Percentiles rank a stretch among this genome's conserved stretches.
These are phyloP conservation scores for Euphorbia corollata DNA, from an alignment of 441 rosid genomes.

Conservation along the genomic window DNA sequence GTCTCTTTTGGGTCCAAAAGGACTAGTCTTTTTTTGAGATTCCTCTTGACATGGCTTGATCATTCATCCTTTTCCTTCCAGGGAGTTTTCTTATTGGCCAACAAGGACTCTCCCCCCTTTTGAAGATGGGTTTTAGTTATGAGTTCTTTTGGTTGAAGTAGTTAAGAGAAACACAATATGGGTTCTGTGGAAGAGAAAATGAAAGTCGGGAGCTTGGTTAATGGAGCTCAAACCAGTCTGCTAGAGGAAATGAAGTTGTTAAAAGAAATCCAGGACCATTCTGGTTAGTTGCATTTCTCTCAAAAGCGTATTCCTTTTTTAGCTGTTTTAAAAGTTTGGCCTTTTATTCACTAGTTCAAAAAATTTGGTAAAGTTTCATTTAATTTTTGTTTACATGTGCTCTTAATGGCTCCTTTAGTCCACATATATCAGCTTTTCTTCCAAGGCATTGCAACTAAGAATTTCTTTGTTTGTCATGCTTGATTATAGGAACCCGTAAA, in stretches of 20 bases:
- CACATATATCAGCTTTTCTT: background rate
- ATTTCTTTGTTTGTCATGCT: conserved; percentile 3
- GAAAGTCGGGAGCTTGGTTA: conserved; percentile 36
- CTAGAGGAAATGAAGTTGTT: conserved; percentile 84
- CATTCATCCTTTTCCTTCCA: conserved; percentile 19
- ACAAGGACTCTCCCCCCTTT: background rate
- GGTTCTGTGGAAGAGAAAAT: conserved; percentile 53
- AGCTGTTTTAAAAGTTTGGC: background rate
- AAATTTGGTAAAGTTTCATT: background rate
- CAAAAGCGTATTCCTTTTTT: background rate
- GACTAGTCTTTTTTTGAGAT: conserved; percentile 32
- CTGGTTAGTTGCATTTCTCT: conserved; percentile 46
- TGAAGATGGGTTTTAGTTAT: too few relatives aligned
- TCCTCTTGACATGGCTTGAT: conserved; percentile 27
- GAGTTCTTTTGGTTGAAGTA: too few relatives aligned
- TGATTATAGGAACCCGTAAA: conserved; percentile 56
- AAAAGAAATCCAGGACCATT: conserved; percentile 73
- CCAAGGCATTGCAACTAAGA: background rate
- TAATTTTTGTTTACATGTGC: background rate
- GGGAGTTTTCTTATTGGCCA: background rate
- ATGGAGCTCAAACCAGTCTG: conserved; percentile 41
- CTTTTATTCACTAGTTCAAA: conserved; percentile 8
- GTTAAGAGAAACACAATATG: background rate
- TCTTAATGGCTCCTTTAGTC: background rate
- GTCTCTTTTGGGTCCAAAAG: conserved; percentile 29